Evolutionary conservation across 768 basidiomycete genomes (phyloP), one percentile per base, ranked within the genome.

Genomic region (Scleroderma bovista): DNA sequence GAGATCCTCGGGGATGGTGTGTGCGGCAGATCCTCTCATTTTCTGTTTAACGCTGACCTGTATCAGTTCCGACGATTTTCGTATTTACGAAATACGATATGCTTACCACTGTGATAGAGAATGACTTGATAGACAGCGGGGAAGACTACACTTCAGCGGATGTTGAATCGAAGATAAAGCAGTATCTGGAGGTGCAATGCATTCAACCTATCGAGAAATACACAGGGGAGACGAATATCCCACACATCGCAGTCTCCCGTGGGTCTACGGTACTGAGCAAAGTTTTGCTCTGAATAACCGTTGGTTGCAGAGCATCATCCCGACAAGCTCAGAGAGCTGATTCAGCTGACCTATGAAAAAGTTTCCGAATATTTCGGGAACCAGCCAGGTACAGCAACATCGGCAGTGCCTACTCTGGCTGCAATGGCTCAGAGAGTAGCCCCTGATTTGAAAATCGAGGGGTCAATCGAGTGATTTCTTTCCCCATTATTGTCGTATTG

Each of bases 51-150:
- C 50, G 7, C 42, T 46, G 23, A 20, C 31, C 17, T 33, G 2
- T n/a, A 12, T 16, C 3, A 45, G 44, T 45, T 17, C 44, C 44
- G 11, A 45, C 31, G 19, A 45, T 45, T 15, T 16, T 45, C 20
- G 44, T 45, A 9, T 45, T 45, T 26, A 45, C 44, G 17, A 45
- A 45, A 45, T 45, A 34, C 44, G 44, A 45, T 19, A 32, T 8
- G 19, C 16, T 45, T 20, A 15, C 33, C 9, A 33, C 17, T 12
- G 1, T 33, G 9, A 34, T 33, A 12, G 42, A 58, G 11, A 38
- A 43, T 20, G n/a, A n/a, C n/a, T n/a, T n/a, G n/a, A n/a, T n/a
- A n/a, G n/a, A n/a, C n/a, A n/a, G n/a, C n/a, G n/a, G n/a, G n/a
- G n/a, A n/a, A n/a, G n/a, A n/a, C n/a, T n/a, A n/a, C n/a, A n/a